phyloP scores from a whole-genome alignment of 106 monocot genomes.

The Dendrobium chrysotoxum region DNA sequence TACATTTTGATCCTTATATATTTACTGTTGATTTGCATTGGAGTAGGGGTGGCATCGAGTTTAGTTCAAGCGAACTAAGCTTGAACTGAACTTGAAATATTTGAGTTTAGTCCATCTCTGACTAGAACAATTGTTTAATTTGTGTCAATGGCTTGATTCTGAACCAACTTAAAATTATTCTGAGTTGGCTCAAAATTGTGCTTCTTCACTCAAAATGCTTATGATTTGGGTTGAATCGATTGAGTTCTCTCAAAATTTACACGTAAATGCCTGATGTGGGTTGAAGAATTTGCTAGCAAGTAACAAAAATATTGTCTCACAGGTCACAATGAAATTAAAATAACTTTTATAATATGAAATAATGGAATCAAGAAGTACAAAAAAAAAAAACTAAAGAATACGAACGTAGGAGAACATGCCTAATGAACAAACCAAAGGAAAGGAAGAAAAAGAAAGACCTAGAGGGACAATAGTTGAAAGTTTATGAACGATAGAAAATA shows the following conservation, averaged over 20 bases:
- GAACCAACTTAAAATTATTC: too few species aligned
- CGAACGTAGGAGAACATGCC: neutral
- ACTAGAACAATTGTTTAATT: too few species aligned
- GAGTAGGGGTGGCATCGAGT: neutral
- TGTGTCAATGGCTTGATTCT: too few species aligned
- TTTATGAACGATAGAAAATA: neutral
- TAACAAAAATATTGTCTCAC: neutral
- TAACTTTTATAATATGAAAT: neutral
- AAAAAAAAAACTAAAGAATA: neutral
- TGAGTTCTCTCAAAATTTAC: neutral
- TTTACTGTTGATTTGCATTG: neutral
- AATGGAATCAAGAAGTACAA: neutral
- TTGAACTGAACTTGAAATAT: neutral
- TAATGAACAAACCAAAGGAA: neutral
- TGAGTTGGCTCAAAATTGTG: too few species aligned
- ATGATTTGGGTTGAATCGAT: neutral
- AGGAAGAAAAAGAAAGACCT: too few species aligned
- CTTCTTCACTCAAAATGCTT: neutral
- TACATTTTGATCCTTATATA: neutral
- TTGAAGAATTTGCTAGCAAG: neutral
- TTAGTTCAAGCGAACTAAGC: neutral
- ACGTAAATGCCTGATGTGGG: neutral
- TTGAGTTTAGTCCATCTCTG: too few species aligned
- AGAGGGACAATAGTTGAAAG: too few species aligned
- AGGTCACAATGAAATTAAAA: neutral